Evolutionary conservation across 208 protist genomes (phyloP).

Genomic region (Acanthamoeba rhysodes): DNA sequence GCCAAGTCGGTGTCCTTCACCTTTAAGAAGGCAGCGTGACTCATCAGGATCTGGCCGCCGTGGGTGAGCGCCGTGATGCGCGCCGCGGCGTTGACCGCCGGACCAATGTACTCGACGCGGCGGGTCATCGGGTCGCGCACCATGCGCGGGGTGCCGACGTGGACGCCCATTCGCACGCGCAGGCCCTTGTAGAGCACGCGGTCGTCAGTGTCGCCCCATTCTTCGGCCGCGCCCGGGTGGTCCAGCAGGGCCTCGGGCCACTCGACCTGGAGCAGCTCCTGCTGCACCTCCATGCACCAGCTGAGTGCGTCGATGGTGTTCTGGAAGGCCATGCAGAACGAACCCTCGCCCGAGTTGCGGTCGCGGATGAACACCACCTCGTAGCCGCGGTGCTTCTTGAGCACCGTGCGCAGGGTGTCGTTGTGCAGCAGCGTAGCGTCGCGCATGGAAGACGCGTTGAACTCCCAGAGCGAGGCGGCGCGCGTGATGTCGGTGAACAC

Average conservation of each 20-base stretch:
- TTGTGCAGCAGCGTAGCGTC: slow-evolving; percentile 58
- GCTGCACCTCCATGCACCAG: slow-evolving; percentile 74
- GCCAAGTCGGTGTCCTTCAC: slow-evolving; percentile 11
- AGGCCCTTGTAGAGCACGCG: slow-evolving; percentile 43
- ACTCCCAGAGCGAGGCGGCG: slow-evolving; percentile 41
- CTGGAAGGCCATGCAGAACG: slow-evolving; percentile 77
- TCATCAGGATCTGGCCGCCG: slow-evolving; percentile 66
- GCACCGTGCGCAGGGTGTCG: not conserved
- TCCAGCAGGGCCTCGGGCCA: slow-evolving; percentile 64
- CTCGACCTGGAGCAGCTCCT: slow-evolving; percentile 45
- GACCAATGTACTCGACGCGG: slow-evolving; percentile 67
- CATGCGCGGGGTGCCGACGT: not conserved
- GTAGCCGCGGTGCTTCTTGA: slow-evolving; percentile 57
- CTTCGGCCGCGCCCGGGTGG: slow-evolving; percentile 66
- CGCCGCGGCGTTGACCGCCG: slow-evolving; percentile 39
- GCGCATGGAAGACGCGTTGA: slow-evolving; percentile 14
- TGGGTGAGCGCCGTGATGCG: slow-evolving; percentile 65
- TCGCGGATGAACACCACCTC: slow-evolving; percentile 57
- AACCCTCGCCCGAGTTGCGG: slow-evolving; percentile 65
- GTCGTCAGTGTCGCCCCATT: slow-evolving; percentile 51
- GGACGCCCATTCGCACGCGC: slow-evolving; percentile 71
- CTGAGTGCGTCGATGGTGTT: not conserved
- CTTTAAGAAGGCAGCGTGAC: not conserved
- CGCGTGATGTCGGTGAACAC: slow-evolving; percentile 64
- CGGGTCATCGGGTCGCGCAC: slow-evolving; percentile 51